Evolutionary conservation across 805 yeast genomes (phyloP).

Genomic region (Cephaloascus albidus): DNA sequence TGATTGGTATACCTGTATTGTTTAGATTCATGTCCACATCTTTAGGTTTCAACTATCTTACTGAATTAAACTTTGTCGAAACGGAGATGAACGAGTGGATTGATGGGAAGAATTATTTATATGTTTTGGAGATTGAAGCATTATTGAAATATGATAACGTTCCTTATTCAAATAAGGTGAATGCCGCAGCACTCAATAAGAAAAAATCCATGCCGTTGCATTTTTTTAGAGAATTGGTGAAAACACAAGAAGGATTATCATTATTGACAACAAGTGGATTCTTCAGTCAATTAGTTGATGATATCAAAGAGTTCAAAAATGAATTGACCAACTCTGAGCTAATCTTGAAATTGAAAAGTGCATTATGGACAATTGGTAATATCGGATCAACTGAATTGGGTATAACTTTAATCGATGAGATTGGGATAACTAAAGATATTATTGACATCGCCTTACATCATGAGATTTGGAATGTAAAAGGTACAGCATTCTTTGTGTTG

Average conservation of each 20-base stretch:
- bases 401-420: conserved; percentile 45
- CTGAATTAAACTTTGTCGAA: conserved; percentile 49
- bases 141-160: conserved; percentile 11
- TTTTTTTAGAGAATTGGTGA: conserved; percentile 72
- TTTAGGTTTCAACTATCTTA: conserved; percentile 59
- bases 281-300: conserved; percentile 9
- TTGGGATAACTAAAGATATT: conserved; percentile 43
- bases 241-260: conserved; percentile 72
- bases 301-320: conserved; percentile 8
- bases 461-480: conserved; percentile 52
- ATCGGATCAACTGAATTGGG: conserved; percentile 71
- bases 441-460: conserved; percentile 38
- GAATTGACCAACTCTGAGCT: conserved; percentile 21
- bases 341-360: conserved; percentile 49
- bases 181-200: not conserved
- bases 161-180: not conserved
- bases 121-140: conserved; percentile 38
- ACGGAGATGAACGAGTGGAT: conserved; percentile 65
- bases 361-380: conserved; percentile 82
- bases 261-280: conserved; percentile 43
- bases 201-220: conserved; percentile 39
- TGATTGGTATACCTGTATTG: conserved; percentile 35
- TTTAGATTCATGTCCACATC: conserved; percentile 57
- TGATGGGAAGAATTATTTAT: conserved; percentile 30
- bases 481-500: conserved; percentile 68